A percentile compares a stretch with the other conserved stretches of the same genome.
These are phyloP conservation scores for Trypanosoma avium DNA, from an alignment of 208 protist species.

Conservation along the genomic window DNA sequence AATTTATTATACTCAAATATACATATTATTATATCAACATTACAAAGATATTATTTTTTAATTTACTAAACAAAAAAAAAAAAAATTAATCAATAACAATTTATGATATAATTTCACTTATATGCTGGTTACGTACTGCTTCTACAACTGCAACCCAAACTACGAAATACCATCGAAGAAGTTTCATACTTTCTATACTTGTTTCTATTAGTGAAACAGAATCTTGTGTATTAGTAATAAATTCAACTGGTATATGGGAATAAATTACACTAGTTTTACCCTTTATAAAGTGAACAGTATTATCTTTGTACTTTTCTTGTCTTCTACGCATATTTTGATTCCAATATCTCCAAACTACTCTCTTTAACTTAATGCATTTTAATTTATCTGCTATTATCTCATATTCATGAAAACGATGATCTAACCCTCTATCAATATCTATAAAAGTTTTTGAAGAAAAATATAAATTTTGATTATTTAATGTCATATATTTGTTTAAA, in stretches of 20 bases:
- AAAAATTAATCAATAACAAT: not conserved
- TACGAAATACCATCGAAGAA: conserved; percentile 49
- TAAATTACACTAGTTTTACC: not conserved
- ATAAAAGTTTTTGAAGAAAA: not conserved
- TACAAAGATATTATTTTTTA: not conserved
- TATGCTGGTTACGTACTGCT: not conserved
- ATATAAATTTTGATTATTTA: no score
- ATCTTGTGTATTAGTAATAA: no score
- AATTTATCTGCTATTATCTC: conserved; percentile 15
- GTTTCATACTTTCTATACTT: not conserved
- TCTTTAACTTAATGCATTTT: conserved; percentile 6
- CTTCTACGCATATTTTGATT: not conserved
- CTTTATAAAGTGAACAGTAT: not conserved
- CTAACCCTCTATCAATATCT: not conserved
- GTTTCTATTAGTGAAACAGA: no score
- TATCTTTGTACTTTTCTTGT: not conserved
- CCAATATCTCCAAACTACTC: conserved; percentile 16
- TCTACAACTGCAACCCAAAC: conserved; percentile 31
- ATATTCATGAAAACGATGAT: not conserved
- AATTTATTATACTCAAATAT: no score
- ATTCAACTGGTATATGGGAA: not conserved
- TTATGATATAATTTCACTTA: not conserved
- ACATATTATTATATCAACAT: no score
- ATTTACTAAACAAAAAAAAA: not conserved
- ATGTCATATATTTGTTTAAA: no score